phyloP scores from a whole-genome alignment of 192 early-diverging fungal species.

The Coemansia sp. region DNA sequence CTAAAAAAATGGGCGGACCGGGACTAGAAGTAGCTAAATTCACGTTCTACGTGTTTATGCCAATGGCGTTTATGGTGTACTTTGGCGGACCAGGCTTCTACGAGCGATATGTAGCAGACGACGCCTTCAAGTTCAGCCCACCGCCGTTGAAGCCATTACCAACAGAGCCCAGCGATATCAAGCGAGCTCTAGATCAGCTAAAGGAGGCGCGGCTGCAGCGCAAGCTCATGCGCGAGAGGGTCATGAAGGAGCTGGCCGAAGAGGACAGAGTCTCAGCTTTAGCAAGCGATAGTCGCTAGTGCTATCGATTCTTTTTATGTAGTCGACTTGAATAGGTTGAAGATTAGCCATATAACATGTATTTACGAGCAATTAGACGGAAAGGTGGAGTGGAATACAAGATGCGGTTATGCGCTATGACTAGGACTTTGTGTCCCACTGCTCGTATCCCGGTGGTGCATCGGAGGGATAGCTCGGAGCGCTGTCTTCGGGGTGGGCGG shows the following conservation, averaged over 20 bases:
- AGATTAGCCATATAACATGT: neutral
- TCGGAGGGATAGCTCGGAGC: conserved; percentile 35
- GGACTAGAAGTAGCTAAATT: conserved; percentile 56
- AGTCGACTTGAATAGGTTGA: neutral
- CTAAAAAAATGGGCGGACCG: conserved; percentile 49
- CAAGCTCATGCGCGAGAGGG: conserved; percentile 31
- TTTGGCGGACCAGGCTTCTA: conserved; percentile 58
- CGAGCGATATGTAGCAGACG: conserved; percentile 53
- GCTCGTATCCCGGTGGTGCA: conserved; percentile 48
- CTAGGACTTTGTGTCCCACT: conserved; percentile 7
- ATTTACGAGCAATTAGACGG: neutral
- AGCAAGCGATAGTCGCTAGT: neutral
- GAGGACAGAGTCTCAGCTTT: neutral
- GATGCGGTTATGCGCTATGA: neutral
- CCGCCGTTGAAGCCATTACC: conserved; percentile 44
- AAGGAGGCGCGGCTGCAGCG: conserved; percentile 24
- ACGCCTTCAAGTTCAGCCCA: conserved; percentile 46
- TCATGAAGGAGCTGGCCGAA: conserved; percentile 18
- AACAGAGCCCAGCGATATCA: conserved; percentile 34
- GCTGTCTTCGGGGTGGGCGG: neutral
- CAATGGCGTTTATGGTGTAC: conserved; percentile 58
- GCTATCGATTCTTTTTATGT: neutral
- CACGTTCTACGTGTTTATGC: conserved; percentile 56
- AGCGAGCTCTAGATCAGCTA: conserved; percentile 17
- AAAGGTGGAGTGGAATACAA: neutral